phyloP scores from a whole-genome alignment of 495 filamentous ascomycete genomes.

The Daldinia caldariorum region DNA sequence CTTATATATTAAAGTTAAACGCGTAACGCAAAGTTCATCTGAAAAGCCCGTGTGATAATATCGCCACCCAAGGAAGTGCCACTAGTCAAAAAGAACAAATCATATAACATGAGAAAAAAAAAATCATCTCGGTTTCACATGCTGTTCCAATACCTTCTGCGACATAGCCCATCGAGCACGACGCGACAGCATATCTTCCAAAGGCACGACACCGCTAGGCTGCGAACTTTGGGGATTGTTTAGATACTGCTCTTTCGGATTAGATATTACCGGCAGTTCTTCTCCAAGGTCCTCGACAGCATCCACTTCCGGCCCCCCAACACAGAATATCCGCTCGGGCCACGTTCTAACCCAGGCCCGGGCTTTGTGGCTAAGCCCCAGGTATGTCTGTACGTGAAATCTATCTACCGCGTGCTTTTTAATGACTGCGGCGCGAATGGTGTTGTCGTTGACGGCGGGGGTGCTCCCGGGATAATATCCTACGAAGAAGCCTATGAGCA shows the following conservation, averaged over 20 bases:
- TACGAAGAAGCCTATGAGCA: conserved; percentile 1
- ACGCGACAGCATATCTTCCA: not conserved
- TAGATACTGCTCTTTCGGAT: not conserved
- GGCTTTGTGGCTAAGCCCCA: not conserved
- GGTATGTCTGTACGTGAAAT: not conserved
- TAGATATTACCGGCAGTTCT: not conserved
- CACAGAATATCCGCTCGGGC: not conserved
- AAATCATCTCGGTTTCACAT: too few species aligned
- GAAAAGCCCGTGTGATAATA: too few species aligned
- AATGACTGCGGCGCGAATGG: not conserved
- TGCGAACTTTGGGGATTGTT: not conserved
- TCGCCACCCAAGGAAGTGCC: too few species aligned
- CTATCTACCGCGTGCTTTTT: not conserved
- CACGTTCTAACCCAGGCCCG: not conserved
- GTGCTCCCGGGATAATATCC: not conserved
- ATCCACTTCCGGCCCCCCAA: not conserved
- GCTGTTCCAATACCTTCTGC: not conserved
- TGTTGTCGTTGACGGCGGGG: not conserved
- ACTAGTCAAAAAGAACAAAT: too few species aligned
- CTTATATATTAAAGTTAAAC: too few species aligned
- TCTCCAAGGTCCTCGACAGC: not conserved
- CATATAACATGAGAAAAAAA: too few species aligned
- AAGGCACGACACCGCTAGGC: not conserved
- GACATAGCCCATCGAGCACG: conserved; percentile 1
- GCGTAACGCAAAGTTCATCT: too few species aligned